Percentiles rank a stretch among this genome's conserved stretches.
These are phyloP conservation scores for Lotus japonicus DNA, from an alignment of 306 rosid genomes.

Conservation along the genomic window DNA sequence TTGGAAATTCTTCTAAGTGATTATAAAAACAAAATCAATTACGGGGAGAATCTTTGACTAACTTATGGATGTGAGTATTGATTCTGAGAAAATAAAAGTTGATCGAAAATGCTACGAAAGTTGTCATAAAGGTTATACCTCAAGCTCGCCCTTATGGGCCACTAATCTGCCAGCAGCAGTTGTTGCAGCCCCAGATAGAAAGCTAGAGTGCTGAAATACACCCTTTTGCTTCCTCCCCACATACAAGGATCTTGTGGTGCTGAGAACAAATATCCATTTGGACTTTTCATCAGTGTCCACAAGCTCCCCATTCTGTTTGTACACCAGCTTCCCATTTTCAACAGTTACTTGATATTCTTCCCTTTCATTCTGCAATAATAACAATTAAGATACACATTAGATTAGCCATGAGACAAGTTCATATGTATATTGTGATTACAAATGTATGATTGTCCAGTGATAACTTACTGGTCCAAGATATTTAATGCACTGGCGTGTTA, in stretches of 20 bases:
- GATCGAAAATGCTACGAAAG: too few species aligned
- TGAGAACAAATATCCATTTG: constrained; percentile 89
- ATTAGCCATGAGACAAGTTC: not conserved
- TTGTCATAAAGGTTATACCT: constrained; percentile 37
- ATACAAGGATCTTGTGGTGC: constrained; percentile 78
- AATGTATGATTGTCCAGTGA: not conserved
- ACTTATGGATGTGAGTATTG: too few species aligned
- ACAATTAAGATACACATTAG: constrained; percentile 1
- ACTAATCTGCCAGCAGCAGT: constrained; percentile 97
- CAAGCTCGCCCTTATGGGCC: constrained; percentile 56
- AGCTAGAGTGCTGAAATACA: constrained; percentile 84
- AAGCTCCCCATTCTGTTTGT: constrained; percentile 36
- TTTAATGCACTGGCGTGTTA: constrained; percentile 75
- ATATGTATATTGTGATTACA: not conserved
- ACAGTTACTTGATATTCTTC: constrained; percentile 76
- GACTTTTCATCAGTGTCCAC: constrained; percentile 60
- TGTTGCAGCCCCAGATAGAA: constrained; percentile 88
- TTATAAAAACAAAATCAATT: too few species aligned
- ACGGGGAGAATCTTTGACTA: too few species aligned
- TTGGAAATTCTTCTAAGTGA: too few species aligned
- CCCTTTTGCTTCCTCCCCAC: constrained; percentile 94
- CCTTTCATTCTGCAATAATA: constrained; percentile 63
- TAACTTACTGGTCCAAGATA: constrained; percentile 86
- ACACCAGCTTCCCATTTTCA: constrained; percentile 61
- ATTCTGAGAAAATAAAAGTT: too few species aligned